A percentile compares a stretch with the other conserved stretches of the same genome.
Evolutionary conservation across 176 grass and related monocot species (phyloP).

Genomic region (Tillandsia leiboldiana): DNA sequence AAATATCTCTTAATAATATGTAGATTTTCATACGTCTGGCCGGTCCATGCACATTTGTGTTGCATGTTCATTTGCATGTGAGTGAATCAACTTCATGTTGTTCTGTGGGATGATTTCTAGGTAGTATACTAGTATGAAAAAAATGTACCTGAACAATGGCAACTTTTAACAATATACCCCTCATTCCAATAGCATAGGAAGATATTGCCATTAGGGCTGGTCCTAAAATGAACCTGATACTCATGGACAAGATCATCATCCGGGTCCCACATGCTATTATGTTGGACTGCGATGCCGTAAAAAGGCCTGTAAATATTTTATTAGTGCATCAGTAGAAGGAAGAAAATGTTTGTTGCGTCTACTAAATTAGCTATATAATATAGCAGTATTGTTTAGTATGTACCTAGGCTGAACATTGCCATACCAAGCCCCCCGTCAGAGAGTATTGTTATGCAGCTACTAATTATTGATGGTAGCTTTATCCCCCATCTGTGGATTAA

Average conservation of each 20-base stretch:
- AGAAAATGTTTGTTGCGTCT: constrained; percentile 10
- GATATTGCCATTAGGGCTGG: constrained; percentile 55
- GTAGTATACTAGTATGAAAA: neutral
- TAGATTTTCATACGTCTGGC: too few species aligned
- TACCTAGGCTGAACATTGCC: constrained; percentile 97
- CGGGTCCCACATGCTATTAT: constrained; percentile 70
- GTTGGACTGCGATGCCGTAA: constrained; percentile 65
- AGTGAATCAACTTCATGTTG: neutral
- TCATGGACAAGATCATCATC: constrained; percentile 53
- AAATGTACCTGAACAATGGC: constrained; percentile 71
- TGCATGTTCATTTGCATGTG: neutral
- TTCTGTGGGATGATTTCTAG: neutral
- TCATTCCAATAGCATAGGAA: constrained; percentile 62
- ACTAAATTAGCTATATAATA: constrained; percentile 13
- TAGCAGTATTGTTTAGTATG: constrained; percentile 2
- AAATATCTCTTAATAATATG: too few species aligned
- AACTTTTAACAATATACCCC: constrained; percentile 48
- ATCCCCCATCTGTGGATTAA: constrained; percentile 50
- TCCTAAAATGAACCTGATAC: constrained; percentile 68
- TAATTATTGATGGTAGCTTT: constrained; percentile 45
- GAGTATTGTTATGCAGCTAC: constrained; percentile 63
- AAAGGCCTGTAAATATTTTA: constrained; percentile 44
- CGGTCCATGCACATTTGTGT: neutral
- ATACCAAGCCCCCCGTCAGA: constrained; percentile 91
- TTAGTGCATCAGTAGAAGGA: neutral